Base-by-base conservation (phyloP, 495 filamentous ascomycete genomes). In the Cercophora scortea region DNA sequence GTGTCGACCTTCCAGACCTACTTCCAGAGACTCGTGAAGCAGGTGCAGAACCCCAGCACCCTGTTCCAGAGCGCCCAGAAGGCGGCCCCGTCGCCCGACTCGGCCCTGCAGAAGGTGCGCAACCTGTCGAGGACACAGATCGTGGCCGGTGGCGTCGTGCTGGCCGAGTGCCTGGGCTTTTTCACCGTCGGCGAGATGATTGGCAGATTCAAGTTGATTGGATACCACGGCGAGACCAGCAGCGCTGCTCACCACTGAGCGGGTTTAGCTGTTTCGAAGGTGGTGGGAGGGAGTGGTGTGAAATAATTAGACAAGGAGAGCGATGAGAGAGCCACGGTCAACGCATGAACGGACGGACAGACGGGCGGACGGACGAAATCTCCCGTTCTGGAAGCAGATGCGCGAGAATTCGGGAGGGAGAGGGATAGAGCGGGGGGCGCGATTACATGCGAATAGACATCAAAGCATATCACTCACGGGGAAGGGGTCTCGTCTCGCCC, bases 131-230 rank as follows among this genome's bases (percentile, higher is more conserved):
- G 69, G 45, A 75, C 82, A 64, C 82, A 95, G 67, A 55, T 90
- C 50, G 78, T 77, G 25, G 65, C 86, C 18, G 82, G 73, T 49
- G 88, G 86, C 64, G 86, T 99, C 49, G 69, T 95, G 53, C 63
- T 72, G 39, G 92, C 91, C 38, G 93, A 99, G 75, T 79, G 89
- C 46, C 70, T 99, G 52, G 93, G 93, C 49, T 97, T 99, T 80
- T 99, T 97, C 80, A 91, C 90, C 15, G 81, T 99, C 18, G 93
- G 93, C 52, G 90, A 96, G 80, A 97, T 99, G 72, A 86, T 97
- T 58, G 93, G 93, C 52, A 78, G 91, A 52, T 77, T 90, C 71
- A 96, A 97, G 84, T 66, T 99, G 55, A 75, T 99, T 61, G 93
- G 93, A 55, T 99, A 97, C 77, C 77, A 82, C 67, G 89, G 88